Evolutionary conservation across 1,284 basidiomycete genomes (phyloP).

Genomic region (Ganoderma boninense): DNA sequence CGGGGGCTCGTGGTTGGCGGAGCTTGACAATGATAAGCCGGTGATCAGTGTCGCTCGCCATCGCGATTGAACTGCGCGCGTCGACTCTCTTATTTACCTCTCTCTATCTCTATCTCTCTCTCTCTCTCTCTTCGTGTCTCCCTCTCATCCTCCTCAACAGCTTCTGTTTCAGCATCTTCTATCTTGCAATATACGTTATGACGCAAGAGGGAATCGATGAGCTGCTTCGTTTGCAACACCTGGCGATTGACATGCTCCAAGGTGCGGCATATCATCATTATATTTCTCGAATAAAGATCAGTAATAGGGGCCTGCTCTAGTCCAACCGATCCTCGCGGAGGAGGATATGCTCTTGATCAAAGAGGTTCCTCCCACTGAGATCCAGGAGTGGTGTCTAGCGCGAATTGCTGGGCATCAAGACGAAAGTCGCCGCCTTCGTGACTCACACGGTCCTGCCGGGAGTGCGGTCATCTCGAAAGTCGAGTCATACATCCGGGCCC

Average conservation of each 20-base stretch:
- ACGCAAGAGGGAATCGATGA: not conserved
- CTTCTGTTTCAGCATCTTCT: not conserved
- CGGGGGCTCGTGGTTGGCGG: too few relatives aligned
- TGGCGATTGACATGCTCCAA: not conserved
- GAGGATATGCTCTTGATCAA: not conserved
- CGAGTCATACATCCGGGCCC: conserved; percentile 1
- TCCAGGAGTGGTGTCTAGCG: not conserved
- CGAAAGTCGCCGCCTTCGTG: not conserved
- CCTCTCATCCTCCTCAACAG: too few relatives aligned
- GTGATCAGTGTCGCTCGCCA: too few relatives aligned
- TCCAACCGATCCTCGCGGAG: not conserved
- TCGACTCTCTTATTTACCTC: too few relatives aligned
- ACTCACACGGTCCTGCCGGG: not conserved
- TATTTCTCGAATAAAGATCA: not conserved
- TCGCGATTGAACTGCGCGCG: too few relatives aligned
- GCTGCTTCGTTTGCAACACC: not conserved
- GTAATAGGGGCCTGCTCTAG: not conserved
- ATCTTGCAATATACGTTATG: not conserved
- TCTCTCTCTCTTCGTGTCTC: too few relatives aligned
- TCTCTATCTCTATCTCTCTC: too few relatives aligned
- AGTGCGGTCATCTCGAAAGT: not conserved
- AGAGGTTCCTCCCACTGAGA: not conserved
- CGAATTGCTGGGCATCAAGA: not conserved
- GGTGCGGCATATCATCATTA: not conserved
- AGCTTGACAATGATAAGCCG: too few relatives aligned